A percentile compares a stretch with the other conserved stretches of the same genome.
These are phyloP conservation scores for Mycena amicta DNA, from an alignment of 768 basidiomycete genomes.

Conservation along the genomic window DNA sequence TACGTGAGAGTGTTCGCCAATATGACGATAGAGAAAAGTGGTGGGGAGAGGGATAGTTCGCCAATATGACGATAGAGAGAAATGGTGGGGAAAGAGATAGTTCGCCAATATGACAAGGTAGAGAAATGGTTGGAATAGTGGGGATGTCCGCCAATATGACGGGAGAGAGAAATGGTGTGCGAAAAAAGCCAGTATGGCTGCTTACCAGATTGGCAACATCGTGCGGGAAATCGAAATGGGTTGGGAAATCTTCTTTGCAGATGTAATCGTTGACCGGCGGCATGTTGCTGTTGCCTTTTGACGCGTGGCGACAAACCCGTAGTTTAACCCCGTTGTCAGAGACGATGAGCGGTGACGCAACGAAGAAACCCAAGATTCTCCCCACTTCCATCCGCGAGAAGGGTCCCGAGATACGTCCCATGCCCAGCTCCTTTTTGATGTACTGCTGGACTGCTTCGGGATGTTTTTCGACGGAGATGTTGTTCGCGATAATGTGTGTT, in stretches of 20 bases:
- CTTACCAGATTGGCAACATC: constrained; percentile 13
- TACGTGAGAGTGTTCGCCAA: too few species aligned
- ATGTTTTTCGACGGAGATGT: constrained; percentile 12
- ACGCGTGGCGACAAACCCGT: constrained; percentile 9
- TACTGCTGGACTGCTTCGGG: constrained; percentile 19
- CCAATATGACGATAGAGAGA: too few species aligned
- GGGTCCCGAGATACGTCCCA: constrained; percentile 21
- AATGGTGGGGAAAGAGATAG: too few species aligned
- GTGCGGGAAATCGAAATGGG: constrained; percentile 11
- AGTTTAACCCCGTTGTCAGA: not conserved
- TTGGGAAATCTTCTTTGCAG: constrained; percentile 11
- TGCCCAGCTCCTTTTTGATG: constrained; percentile 14
- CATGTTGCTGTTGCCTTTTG: not conserved
- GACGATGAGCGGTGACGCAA: constrained; percentile 33
- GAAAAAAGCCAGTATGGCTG: too few species aligned
- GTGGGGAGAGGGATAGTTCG: too few species aligned
- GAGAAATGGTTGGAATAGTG: too few species aligned
- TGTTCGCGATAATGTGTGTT: constrained; percentile 17
- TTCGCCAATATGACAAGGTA: too few species aligned
- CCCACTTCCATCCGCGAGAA: constrained; percentile 24
- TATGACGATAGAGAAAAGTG: too few species aligned
- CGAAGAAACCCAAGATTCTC: constrained; percentile 28
- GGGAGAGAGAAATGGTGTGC: too few species aligned
- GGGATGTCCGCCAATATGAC: too few species aligned
- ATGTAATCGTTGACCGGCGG: constrained; percentile 10